Conservation (phyloP, 768 basidiomycete species). For the Russula griseocarnosa region DNA sequence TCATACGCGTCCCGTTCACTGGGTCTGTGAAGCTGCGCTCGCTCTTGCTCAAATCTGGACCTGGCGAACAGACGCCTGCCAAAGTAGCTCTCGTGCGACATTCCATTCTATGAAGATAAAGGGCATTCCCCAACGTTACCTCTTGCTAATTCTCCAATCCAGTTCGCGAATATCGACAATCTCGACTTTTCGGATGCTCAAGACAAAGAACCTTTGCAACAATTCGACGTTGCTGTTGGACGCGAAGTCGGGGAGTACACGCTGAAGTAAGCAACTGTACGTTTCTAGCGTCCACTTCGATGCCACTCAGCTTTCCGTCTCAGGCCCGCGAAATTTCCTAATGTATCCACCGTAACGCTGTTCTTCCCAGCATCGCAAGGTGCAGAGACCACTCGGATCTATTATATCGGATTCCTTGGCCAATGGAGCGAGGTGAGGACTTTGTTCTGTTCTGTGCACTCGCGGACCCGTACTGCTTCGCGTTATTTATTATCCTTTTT, state of each 20-base stretch:
- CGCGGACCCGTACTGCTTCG: not conserved
- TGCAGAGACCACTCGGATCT: constrained; percentile 69
- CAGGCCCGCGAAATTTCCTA: constrained; percentile 84
- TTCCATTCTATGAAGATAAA: not conserved
- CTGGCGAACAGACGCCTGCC: constrained; percentile 69
- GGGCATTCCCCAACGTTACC: not conserved
- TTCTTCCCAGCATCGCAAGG: constrained; percentile 80
- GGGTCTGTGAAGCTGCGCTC: constrained; percentile 81
- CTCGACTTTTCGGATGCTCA: constrained; percentile 77
- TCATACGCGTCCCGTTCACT: constrained; percentile 82
- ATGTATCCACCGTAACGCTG: constrained; percentile 73
- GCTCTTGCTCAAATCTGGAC: constrained; percentile 80
- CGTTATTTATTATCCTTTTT: constrained; percentile 1
- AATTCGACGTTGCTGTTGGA: constrained; percentile 63
- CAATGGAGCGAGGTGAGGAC: constrained; percentile 69
- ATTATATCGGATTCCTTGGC: constrained; percentile 84
- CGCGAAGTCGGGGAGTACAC: constrained; percentile 82
- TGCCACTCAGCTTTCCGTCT: not conserved
- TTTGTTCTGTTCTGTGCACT: not conserved
- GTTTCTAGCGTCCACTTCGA: not conserved
- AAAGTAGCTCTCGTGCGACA: constrained; percentile 62
- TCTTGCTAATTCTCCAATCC: not conserved
- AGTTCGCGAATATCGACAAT: constrained; percentile 76
- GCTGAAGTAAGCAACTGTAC: constrained; percentile 55
- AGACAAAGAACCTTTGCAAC: constrained; percentile 62